Conservation (phyloP, 139 green algal species). For the Picochlorum sp. region DNA sequence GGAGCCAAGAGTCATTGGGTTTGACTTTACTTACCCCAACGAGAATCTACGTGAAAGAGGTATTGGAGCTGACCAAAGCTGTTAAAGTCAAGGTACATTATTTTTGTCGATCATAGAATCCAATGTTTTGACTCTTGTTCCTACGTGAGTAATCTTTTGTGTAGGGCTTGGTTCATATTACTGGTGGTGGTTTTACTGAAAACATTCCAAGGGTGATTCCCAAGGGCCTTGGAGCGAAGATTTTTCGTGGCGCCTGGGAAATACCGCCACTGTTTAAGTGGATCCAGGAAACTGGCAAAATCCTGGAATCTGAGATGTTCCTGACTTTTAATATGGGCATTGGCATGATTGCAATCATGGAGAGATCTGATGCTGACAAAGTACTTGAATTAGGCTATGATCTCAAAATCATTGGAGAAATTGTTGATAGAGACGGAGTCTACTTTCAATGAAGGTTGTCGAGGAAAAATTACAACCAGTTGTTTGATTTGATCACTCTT, state of each 20-base stretch:
- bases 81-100: slow-evolving; percentile 33
- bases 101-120: too few species aligned
- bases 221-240: slow-evolving; percentile 55
- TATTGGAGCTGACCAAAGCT: slow-evolving; percentile 40
- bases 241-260: slow-evolving; percentile 59
- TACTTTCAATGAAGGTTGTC: slow-evolving; percentile 19
- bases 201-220: slow-evolving; percentile 94
- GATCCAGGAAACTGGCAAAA: slow-evolving; percentile 64
- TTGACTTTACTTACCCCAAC: slow-evolving; percentile 57
- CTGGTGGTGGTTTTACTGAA: slow-evolving; percentile 92
- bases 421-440: slow-evolving; percentile 29
- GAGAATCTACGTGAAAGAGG: slow-evolving; percentile 45
- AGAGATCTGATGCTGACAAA: slow-evolving; percentile 28
- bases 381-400: slow-evolving; percentile 12
- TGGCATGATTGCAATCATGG: slow-evolving; percentile 82
- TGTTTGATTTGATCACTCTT: too few species aligned
- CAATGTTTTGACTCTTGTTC: too few species aligned
- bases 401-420: slow-evolving; percentile 27
- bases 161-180: slow-evolving; percentile 91
- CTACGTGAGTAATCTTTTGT: too few species aligned
- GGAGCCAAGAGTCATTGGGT: slow-evolving; percentile 45
- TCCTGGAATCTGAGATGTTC: slow-evolving; percentile 84
- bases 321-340: slow-evolving; percentile 98
- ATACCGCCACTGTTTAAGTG: slow-evolving; percentile 59
- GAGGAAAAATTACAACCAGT: too few species aligned